phyloP scores from a whole-genome alignment of 108 stramenopile genomes.

The Heterococcus sp. region DNA sequence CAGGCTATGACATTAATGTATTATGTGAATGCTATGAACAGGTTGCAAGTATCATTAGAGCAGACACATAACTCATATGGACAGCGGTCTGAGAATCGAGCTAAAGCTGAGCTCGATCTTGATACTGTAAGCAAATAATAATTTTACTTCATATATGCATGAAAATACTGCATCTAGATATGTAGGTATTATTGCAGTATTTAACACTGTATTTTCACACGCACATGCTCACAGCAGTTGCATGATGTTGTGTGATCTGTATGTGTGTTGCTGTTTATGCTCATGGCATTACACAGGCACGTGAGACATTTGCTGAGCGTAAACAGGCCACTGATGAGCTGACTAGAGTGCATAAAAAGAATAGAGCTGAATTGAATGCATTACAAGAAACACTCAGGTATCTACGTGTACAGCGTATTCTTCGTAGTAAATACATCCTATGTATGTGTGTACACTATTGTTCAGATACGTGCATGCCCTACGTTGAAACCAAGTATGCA shows the following conservation, averaged over 20 bases:
- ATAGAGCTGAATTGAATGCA: constrained; percentile 44
- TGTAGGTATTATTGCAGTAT: too few relatives aligned
- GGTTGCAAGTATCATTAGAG: constrained; percentile 65
- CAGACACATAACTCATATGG: constrained; percentile 57
- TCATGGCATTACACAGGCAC: too few relatives aligned
- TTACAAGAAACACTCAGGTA: constrained; percentile 40
- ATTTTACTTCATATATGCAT: too few relatives aligned
- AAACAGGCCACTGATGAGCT: constrained; percentile 40
- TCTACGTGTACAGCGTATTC: not conserved
- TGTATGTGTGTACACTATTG: not conserved
- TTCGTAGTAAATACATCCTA: not conserved
- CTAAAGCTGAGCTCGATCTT: constrained; percentile 54
- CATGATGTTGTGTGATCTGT: too few relatives aligned
- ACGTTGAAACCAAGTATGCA: not conserved
- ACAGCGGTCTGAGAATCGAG: constrained; percentile 48
- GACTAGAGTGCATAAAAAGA: constrained; percentile 2
- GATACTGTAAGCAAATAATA: constrained; percentile 1
- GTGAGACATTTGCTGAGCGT: constrained; percentile 16
- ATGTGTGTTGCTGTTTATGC: too few relatives aligned
- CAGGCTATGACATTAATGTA: not conserved
- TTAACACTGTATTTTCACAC: too few relatives aligned
- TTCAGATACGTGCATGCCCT: not conserved
- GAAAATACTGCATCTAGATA: too few relatives aligned
- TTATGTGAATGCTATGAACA: not conserved
- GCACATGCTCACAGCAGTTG: too few relatives aligned